A percentile compares a stretch with the other conserved stretches of the same genome.
Conservation (phyloP, 257 asterid species). For the Lycium barbarum region DNA sequence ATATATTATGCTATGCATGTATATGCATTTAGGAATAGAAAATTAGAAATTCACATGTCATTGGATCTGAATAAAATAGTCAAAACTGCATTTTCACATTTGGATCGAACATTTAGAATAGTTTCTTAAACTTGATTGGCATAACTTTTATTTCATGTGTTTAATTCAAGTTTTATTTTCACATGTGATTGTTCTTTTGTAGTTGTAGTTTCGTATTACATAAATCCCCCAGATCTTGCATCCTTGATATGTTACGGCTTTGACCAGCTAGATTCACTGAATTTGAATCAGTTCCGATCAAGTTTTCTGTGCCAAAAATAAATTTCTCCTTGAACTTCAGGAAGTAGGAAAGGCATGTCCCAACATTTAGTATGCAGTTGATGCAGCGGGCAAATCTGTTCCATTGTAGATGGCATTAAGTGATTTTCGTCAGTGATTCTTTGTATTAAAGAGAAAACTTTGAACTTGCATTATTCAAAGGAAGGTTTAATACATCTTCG, state of each 20-base stretch:
- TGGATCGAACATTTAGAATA: not conserved
- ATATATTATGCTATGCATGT: not conserved
- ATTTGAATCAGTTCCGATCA: not conserved
- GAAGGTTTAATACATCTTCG: not conserved
- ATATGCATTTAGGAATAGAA: not conserved
- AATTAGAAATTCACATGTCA: not conserved
- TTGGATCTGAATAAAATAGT: not conserved
- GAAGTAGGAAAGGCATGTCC: not conserved
- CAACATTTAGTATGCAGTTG: not conserved
- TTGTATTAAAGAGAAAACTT: not conserved
- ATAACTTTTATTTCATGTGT: not conserved
- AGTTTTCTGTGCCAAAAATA: not conserved
- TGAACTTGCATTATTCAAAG: not conserved
- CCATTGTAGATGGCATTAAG: not conserved
- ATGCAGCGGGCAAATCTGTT: not conserved
- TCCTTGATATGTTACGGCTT: not conserved
- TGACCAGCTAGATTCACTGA: not conserved
- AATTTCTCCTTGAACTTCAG: not conserved
- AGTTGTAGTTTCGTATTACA: not conserved
- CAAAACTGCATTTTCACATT: not conserved
- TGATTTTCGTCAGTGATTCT: not conserved
- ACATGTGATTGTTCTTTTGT: not conserved
- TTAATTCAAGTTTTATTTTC: not conserved
- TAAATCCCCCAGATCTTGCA: not conserved
- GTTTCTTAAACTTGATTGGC: constrained; percentile 1